Evolutionary conservation across 306 rosid species (phyloP), one percentile per base, ranked within the genome.

Genomic region (Fragaria vesca): DNA sequence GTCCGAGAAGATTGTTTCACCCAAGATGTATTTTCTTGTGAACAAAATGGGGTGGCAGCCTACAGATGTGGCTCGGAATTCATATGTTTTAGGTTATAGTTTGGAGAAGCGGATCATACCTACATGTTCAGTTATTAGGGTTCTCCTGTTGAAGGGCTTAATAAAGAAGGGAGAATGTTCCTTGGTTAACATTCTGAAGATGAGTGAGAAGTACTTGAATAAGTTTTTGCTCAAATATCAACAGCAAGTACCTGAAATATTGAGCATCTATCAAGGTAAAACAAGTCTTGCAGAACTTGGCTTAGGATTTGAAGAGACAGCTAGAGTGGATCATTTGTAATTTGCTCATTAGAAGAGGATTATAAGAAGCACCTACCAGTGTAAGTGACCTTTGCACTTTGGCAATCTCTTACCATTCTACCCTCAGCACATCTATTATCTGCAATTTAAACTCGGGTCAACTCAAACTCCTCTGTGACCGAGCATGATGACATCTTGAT

Each of bases 21-120:
- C 46, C 24, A 65, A 65, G 18, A 65, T 65, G 69, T 12, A 65
- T 65, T 63, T 63, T 65, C 69, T 65, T 65, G 45, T 32, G 12
- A 65, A 65, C 24, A 65, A 16, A 32, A 32, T 65, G 69, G 69
- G 45, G 9, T 65, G 69, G 69, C 10, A 65, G 69, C 69, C 69
- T 65, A 24, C 45, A 65, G 45, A 32, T 34, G 69, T 65, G 45
- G 45, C 45, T 34, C 0, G 4, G 20, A 34, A 65, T 34, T 9
- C 69, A 16, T 12, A 16, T 65, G 69, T 65, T 65, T 17, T 65
- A 34, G 8, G 12, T 6, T 34, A 34, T 12, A 65, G 69, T 65
- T 34, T 65, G 69, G 69, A 65, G 69, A 65, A 15, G 12, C 45
- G 69, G 69, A 65, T 65, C 69, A 65, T 65, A 65, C 69, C 69